Conservation (phyloP, 306 rosid genomes). For the Purshia tridentata region DNA sequence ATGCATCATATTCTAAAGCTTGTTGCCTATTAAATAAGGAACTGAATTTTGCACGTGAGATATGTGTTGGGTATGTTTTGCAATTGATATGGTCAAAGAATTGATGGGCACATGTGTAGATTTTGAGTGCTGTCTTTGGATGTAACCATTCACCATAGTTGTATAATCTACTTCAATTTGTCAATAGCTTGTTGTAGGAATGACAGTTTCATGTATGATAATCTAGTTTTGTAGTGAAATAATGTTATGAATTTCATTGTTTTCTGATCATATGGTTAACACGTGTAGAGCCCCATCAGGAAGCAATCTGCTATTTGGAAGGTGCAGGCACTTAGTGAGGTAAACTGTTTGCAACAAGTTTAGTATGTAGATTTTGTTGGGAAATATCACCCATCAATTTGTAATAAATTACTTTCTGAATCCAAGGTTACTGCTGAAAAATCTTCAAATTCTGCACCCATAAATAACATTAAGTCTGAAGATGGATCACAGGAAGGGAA, state of each 20-base stretch:
- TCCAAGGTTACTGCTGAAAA: slow-evolving; percentile 49
- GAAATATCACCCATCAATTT: neutral
- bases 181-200: neutral
- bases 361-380: neutral
- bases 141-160: neutral
- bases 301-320: slow-evolving; percentile 45
- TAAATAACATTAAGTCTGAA: slow-evolving; percentile 36
- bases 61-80: neutral
- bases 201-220: neutral
- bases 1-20: neutral
- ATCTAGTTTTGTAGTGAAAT: slow-evolving; percentile 4
- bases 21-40: neutral
- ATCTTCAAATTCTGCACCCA: slow-evolving; percentile 66
- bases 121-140: neutral
- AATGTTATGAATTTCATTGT: neutral
- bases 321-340: slow-evolving; percentile 52
- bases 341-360: slow-evolving; percentile 19
- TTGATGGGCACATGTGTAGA: neutral
- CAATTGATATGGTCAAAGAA: neutral
- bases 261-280: slow-evolving; percentile 24
- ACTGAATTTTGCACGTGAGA: neutral
- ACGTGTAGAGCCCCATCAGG: slow-evolving; percentile 47
- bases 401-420: slow-evolving; percentile 19
- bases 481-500: slow-evolving; percentile 37
- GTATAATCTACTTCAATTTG: neutral